Conservation (phyloP, 2,329 filamentous ascomycete genomes). For the Botrytis byssoidea region DNA sequence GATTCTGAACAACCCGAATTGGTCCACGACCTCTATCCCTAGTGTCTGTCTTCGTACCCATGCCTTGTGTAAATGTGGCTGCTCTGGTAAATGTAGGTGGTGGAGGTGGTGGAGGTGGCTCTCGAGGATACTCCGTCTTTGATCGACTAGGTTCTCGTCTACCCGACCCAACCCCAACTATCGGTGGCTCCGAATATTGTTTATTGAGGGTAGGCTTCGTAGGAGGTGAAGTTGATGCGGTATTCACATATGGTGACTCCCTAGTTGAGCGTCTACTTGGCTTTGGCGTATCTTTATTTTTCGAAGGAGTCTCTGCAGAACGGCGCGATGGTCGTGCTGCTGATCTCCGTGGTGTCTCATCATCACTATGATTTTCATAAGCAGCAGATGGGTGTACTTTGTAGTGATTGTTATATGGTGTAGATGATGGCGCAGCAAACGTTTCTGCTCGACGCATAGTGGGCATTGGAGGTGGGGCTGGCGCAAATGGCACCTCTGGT, state of each 20-base stretch:
- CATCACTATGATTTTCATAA: constrained; percentile 28
- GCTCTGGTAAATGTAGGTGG: constrained; percentile 35
- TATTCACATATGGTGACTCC: constrained; percentile 31
- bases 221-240: constrained; percentile 29
- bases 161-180: constrained; percentile 20
- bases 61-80: constrained; percentile 31
- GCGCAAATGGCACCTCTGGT: constrained; percentile 17
- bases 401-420: constrained; percentile 33
- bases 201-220: constrained; percentile 34
- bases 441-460: constrained; percentile 36
- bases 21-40: constrained; percentile 29
- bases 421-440: constrained; percentile 28
- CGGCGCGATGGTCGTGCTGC: constrained; percentile 32
- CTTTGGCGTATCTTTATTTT: constrained; percentile 26
- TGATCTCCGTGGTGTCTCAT: constrained; percentile 37
- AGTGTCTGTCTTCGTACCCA: constrained; percentile 1
- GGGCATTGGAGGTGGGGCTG: constrained; percentile 24
- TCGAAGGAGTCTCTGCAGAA: constrained; percentile 30
- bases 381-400: constrained; percentile 25
- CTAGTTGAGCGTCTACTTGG: constrained; percentile 18
- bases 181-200: constrained; percentile 35
- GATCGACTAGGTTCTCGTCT: constrained; percentile 36
- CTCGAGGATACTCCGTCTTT: constrained; percentile 35
- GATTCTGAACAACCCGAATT: constrained; percentile 26
- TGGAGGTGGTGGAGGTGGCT: constrained; percentile 24